Evolutionary conservation across 495 filamentous ascomycete species (phyloP), one percentile per base, ranked within the genome.

Genomic region (Friedmanniomyces endolithicus): DNA sequence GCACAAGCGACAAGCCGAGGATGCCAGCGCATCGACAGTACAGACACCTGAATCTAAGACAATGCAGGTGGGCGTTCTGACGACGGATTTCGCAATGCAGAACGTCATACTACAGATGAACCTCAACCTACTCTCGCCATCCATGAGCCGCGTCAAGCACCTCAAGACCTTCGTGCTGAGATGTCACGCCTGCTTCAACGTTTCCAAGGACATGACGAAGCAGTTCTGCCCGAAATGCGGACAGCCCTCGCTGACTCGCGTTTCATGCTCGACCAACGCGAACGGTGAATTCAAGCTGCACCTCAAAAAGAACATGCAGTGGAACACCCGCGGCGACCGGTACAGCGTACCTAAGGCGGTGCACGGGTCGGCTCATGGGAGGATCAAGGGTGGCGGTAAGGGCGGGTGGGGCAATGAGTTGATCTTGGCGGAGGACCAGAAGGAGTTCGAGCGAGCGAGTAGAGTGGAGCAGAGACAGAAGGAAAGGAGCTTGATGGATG

Each of bases 141-240:
- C 77, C 19, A 67, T 96, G 8, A 76, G 84, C 49, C 81, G 87
- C 52, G 83, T 99, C 60, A 78, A 76, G 33, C 82, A 82, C 50
- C 77, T 96, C 23, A 87, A 85, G 63, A 88, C 85, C 7, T 94
- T 85, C 75, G 80, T 96, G 22, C 75, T 95, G 50, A 83, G 92
- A 41, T 99, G 92, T 72, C 90, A 99, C 69, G 90, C 81, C 50
- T 99, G 92, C 72, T 97, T 95, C 74, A 72, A 80, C 45, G 81
- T 86, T 16, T 86, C 83, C 60, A 88, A 87, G 63, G 82, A 94
- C 59, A 90, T 86, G 79, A 72, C 68, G 55, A 87, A 89, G 73
- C 88, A 96, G 65, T 98, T 98, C 76, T 98, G 92, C 67, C 83
- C 87, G 12, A 79, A 83, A 6, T 98, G 92, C 66, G 92, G 92